Conservation (phyloP, 179 eudicot species). For the Patellifolia procumbens region DNA sequence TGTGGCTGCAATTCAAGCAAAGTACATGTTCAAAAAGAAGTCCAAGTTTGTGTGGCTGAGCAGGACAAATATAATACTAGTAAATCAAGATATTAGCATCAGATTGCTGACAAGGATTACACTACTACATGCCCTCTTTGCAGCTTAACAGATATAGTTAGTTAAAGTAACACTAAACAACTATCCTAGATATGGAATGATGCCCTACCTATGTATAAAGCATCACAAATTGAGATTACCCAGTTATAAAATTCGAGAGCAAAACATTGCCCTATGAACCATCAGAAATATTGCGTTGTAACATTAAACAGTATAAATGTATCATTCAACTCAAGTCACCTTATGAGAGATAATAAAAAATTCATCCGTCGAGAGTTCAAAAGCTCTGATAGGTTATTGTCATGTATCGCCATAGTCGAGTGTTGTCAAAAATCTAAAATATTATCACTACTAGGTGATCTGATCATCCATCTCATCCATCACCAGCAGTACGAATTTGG, state of each 20-base stretch:
- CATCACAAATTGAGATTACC: not conserved
- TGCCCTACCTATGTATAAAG: not conserved
- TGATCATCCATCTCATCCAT: not conserved
- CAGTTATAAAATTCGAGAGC: not conserved
- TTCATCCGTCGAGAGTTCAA: not conserved
- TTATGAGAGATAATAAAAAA: not conserved
- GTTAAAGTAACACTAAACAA: not conserved
- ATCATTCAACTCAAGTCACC: not conserved
- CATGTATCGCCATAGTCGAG: not conserved
- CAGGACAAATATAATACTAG: not conserved
- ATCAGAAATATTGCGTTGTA: not conserved
- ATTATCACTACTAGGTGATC: not conserved
- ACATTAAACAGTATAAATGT: not conserved
- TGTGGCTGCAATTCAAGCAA: slow-evolving; percentile 37
- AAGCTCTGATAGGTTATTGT: not conserved
- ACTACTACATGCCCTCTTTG: not conserved
- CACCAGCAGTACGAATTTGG: not conserved
- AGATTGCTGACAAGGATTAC: slow-evolving; percentile 9
- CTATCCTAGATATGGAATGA: not conserved
- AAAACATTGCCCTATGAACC: not conserved
- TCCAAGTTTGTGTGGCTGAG: not conserved
- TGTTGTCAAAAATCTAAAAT: not conserved
- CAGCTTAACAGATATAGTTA: not conserved
- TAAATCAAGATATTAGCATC: not conserved
- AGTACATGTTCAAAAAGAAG: not conserved